Base-by-base conservation (phyloP, 306 rosid genomes). In the Pyrus betulifolia region DNA sequence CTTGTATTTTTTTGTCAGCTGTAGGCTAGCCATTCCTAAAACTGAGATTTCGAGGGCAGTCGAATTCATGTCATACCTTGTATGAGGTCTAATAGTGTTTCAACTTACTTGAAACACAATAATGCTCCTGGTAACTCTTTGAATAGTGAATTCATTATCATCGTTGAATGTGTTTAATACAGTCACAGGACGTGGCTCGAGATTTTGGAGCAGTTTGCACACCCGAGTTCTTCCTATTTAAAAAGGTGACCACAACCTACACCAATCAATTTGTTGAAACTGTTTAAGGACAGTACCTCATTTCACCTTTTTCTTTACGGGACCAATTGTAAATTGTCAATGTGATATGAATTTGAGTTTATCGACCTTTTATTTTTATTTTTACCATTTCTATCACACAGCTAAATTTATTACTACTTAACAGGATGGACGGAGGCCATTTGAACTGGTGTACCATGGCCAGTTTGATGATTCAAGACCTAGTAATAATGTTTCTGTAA, bases 381-480 rank as follows among this genome's bases (percentile, higher is more conserved):
- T 33, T 65, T 23, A 31, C 11, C 23, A 51, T 4, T 65, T 76
- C 69, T 64, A 49, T 30, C 11, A n/a, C 31, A 22, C 46, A 35
- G 57, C 61, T 70, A 66, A 25, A 58, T 61, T 40, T 58, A 60
- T 79, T 31, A 59, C 71, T 72, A 45, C 38, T 60, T 82, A 79
- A 77, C 87, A 92, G 98, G 97, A 88, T 85, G 98, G 98, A 80
- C 83, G 98, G 77, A 90, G 98, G 89, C 98, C 97, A 4, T 95
- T 83, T 79, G 97, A 95, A 84, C 85, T 95, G 85, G 97, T 90
- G 72, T 95, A 95, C 82, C 97, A 88, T 66, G 97, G 98, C 61
- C 98, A 92, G 65, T 95, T 89, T 87, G 98, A 95, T 78, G 98
- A 90, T 84, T 95, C 98, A 11, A 92, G 96, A 63, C 98, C 97